A percentile compares a stretch with the other conserved stretches of the same genome.
phyloP scores from a whole-genome alignment of 192 early-diverging fungal genomes.

The Linderina pennispora region DNA sequence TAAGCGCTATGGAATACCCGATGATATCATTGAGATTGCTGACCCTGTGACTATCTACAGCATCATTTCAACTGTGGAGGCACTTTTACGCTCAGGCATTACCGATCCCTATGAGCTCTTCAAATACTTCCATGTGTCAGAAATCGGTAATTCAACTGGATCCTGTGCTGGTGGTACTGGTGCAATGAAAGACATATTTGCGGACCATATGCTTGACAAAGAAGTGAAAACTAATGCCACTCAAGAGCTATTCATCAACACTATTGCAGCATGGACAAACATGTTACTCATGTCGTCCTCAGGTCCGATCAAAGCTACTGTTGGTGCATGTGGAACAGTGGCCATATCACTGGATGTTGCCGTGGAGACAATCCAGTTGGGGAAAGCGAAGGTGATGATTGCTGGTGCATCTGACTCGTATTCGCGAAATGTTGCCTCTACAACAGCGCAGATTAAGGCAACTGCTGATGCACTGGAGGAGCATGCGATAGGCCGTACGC shows the following conservation, averaged over 20 bases:
- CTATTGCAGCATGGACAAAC: slow-evolving; percentile 54
- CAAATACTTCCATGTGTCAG: slow-evolving; percentile 90
- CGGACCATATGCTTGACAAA: slow-evolving; percentile 66
- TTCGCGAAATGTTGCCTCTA: slow-evolving; percentile 77
- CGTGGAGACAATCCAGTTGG: slow-evolving; percentile 78
- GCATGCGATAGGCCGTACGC: slow-evolving; percentile 77
- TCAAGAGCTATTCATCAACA: slow-evolving; percentile 61
- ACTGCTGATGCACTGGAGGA: slow-evolving; percentile 82
- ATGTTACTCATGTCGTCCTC: slow-evolving; percentile 87
- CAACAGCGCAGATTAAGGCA: slow-evolving; percentile 94
- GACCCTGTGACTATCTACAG: slow-evolving; percentile 82
- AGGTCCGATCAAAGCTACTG: slow-evolving; percentile 72
- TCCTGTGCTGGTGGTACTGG: slow-evolving; percentile 80
- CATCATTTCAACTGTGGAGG: slow-evolving; percentile 87
- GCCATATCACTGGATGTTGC: slow-evolving; percentile 89
- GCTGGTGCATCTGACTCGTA: slow-evolving; percentile 89
- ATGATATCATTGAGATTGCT: slow-evolving; percentile 83
- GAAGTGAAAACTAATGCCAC: slow-evolving; percentile 79
- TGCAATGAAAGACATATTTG: slow-evolving; percentile 65
- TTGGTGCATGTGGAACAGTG: slow-evolving; percentile 89
- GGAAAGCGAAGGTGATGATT: slow-evolving; percentile 86
- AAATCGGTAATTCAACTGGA: slow-evolving; percentile 84
- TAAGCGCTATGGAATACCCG: slow-evolving; percentile 83
- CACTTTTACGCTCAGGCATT: slow-evolving; percentile 81
- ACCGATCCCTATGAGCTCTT: slow-evolving; percentile 96